Conservation (phyloP, 208 protist genomes). For the Leishmania tropica region DNA sequence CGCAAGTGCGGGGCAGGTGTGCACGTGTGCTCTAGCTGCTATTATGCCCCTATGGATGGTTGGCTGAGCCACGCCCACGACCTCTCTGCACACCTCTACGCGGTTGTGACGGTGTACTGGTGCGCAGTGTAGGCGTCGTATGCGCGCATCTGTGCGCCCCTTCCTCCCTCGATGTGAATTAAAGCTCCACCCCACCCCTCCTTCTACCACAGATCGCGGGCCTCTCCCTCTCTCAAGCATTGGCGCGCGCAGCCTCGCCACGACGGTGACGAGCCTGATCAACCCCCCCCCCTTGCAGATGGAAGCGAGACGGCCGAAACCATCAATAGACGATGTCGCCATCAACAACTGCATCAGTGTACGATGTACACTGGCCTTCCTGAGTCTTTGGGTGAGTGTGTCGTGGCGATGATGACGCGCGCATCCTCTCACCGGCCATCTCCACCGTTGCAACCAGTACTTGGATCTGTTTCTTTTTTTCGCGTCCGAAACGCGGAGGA, state of each 20-base stretch:
- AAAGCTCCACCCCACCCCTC: neutral
- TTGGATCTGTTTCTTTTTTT: neutral
- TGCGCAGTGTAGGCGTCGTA: conserved; percentile 54
- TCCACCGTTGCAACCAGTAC: neutral
- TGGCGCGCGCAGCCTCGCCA: neutral
- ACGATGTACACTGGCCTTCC: neutral
- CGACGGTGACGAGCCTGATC: neutral
- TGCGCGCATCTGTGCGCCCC: neutral
- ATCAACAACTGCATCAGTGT: neutral
- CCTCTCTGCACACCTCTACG: conserved; percentile 83
- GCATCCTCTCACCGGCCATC: neutral
- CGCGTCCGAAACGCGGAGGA: neutral
- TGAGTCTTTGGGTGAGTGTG: neutral
- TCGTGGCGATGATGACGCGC: neutral
- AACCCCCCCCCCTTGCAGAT: neutral
- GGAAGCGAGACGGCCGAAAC: neutral
- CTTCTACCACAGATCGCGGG: neutral
- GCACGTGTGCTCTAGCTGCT: conserved; percentile 85
- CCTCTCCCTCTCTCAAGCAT: neutral
- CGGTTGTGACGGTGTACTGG: conserved; percentile 88
- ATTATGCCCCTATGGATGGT: conserved; percentile 78
- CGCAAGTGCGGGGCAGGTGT: conserved; percentile 83
- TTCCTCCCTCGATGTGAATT: conserved; percentile 4
- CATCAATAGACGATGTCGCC: neutral
- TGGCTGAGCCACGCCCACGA: conserved; percentile 88